Base-by-base conservation (phyloP, 1,284 basidiomycete genomes). In the Naganishia albida region DNA sequence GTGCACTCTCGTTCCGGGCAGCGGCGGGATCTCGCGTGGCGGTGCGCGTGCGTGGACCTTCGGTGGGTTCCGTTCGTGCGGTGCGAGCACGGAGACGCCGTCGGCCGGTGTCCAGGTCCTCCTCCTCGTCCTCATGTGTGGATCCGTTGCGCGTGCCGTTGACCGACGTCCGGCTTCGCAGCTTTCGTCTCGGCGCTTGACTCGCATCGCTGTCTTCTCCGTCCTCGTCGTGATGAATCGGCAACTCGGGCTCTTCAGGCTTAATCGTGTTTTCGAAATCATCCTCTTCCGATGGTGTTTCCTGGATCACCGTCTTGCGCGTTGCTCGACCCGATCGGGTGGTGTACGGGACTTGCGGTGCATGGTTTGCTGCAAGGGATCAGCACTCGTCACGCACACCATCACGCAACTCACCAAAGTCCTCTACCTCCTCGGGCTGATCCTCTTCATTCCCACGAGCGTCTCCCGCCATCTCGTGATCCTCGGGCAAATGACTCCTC, bases 281-380 rank as follows among this genome's bases (percentile, higher is more conserved):
- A 42, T 74, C 74, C 42, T 68, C 69, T 16, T 68, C 70, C 15
- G 70, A 72, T 10, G 85, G 82, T 6, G 84, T 83, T n/a, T 65
- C 64, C 18, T 42, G 49, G 23, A 65, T 50, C 1, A 53, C 42
- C n/a, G 50, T 62, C 38, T 53, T 65, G 13, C 26, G 38, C 12
- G 50, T 53, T 7, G 38, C 25, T 18, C 64, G 56, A 7, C 64
- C 64, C 1, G 48, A 57, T 51, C 64, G 55, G 6, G 64, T 65
- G 1, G 26, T 76, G 80, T 7, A 80, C 48, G 16, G 71, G 60
- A 16, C 62, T 53, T 2, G 68, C 1, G 80, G 18, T 80, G 83
- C 49, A n/a, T n/a, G n/a, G 86, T 50, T 50, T 16, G 63, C 55
- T 52, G 49, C 60, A 34, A 42, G 54, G 40, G 63, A 62, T 10